Percentiles rank a stretch among this genome's conserved stretches.
phyloP scores from a whole-genome alignment of 2,329 filamentous ascomycete species.

The Cordyceps cicadae region DNA sequence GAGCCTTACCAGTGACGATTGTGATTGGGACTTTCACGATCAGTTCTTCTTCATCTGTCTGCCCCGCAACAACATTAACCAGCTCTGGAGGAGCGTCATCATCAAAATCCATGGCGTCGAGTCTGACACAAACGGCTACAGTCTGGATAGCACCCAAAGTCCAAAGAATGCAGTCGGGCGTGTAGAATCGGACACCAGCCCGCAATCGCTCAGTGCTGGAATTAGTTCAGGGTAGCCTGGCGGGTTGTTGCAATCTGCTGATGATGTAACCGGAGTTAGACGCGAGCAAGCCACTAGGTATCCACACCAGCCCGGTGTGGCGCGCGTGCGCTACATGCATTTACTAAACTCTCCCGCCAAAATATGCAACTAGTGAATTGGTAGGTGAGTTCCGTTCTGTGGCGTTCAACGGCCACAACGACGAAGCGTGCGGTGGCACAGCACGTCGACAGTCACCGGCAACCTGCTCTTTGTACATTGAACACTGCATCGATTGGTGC shows the following conservation, averaged over 20 bases:
- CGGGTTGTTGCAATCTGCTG: background rate
- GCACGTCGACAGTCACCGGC: background rate
- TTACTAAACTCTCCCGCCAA: slow-evolving; percentile 15
- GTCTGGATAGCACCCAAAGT: background rate
- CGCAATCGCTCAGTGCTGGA: background rate
- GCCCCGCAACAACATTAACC: slow-evolving; percentile 37
- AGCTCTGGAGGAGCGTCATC: slow-evolving; percentile 62
- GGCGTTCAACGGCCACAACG: slow-evolving; percentile 6
- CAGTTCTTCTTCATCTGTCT: slow-evolving; percentile 33
- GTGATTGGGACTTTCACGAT: slow-evolving; percentile 70
- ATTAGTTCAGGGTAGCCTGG: slow-evolving; percentile 1
- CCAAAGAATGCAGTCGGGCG: background rate
- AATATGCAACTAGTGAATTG: slow-evolving; percentile 15
- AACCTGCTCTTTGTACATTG: slow-evolving; percentile 1
- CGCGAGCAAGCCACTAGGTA: slow-evolving; percentile 9
- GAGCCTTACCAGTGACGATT: slow-evolving; percentile 62
- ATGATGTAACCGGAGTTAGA: slow-evolving; percentile 3
- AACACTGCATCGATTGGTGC: background rate
- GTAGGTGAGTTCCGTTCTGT: slow-evolving; percentile 1
- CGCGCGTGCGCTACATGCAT: slow-evolving; percentile 14
- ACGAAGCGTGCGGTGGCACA: slow-evolving; percentile 1
- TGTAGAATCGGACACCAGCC: background rate
- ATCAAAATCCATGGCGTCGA: slow-evolving; percentile 51
- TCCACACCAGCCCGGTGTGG: background rate
- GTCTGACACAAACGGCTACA: background rate